Percentiles rank a stretch among this genome's conserved stretches.
Evolutionary conservation across 345 rosid species (phyloP).

Genomic region (Boechera retrofracta): DNA sequence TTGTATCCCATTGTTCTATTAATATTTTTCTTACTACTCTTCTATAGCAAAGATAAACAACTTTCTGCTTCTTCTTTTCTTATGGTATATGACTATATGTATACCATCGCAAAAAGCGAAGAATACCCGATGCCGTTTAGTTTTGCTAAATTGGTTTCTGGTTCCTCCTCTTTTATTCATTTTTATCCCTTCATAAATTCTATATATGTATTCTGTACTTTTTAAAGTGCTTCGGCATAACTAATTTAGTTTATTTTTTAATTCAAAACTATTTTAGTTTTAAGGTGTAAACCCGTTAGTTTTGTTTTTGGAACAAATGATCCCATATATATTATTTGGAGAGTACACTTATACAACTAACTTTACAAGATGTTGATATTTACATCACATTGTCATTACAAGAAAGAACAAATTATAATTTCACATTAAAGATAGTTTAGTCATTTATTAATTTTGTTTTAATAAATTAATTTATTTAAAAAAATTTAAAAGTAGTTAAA

Average conservation of each 20-base stretch:
- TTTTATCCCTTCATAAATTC: constrained; percentile 18
- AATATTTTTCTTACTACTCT: background rate
- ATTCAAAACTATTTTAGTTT: background rate
- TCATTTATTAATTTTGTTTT: no score
- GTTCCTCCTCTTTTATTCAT: constrained; percentile 25
- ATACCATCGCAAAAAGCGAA: constrained; percentile 7
- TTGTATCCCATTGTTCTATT: constrained; percentile 31
- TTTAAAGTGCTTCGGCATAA: background rate
- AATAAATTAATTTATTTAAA: no score
- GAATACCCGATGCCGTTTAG: constrained; percentile 9
- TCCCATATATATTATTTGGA: background rate
- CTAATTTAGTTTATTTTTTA: background rate
- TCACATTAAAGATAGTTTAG: no score
- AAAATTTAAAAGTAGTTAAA: no score
- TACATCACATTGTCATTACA: no score
- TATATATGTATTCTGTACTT: background rate
- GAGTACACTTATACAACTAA: no score
- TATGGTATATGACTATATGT: constrained; percentile 8
- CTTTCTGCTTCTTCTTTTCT: background rate
- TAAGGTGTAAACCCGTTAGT: constrained; percentile 10
- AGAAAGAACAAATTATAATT: no score
- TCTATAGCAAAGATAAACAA: background rate
- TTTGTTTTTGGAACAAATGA: constrained; percentile 19
- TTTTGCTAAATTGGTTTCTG: constrained; percentile 18
- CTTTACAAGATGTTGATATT: no score